Evolutionary conservation across 2,329 filamentous ascomycete genomes (phyloP).

Genomic region (Ophiostoma novo-ulmi): DNA sequence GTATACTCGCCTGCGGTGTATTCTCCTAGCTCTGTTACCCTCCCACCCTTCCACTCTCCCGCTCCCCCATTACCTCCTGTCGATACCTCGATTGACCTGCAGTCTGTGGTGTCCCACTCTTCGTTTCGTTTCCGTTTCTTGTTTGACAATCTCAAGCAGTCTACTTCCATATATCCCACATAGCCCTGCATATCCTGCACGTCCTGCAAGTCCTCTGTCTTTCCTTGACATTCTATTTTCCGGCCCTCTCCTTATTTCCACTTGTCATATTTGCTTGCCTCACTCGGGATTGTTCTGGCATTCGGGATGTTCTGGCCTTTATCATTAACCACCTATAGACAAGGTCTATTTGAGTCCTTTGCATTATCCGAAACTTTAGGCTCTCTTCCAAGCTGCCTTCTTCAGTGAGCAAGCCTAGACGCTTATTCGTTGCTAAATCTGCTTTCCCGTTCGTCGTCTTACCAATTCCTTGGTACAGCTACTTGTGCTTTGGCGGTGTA

Average conservation of each 20-base stretch:
- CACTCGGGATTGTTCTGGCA: neutral
- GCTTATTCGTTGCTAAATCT: neutral
- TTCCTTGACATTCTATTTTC: neutral
- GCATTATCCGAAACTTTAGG: neutral
- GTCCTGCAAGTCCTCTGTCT: neutral
- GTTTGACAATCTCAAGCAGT: neutral
- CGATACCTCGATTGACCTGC: neutral
- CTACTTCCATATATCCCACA: neutral
- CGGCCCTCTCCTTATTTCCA: slow-evolving; percentile 2
- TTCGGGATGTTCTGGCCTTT: neutral
- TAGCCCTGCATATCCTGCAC: neutral
- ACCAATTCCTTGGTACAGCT: neutral
- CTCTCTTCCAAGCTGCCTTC: neutral
- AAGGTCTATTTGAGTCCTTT: neutral
- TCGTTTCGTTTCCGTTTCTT: slow-evolving; percentile 10
- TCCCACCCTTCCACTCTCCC: neutral
- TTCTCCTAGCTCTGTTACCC: slow-evolving; percentile 5
- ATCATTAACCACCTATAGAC: slow-evolving; percentile 9
- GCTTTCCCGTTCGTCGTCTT: neutral
- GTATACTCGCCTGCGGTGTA: neutral
- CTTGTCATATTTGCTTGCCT: neutral
- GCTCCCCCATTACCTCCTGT: neutral
- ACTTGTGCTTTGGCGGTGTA: neutral
- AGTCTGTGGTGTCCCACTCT: neutral
- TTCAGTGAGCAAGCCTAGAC: neutral